phyloP scores from a whole-genome alignment of 768 basidiomycete species.

The Omphalotus guepiniiformis region DNA sequence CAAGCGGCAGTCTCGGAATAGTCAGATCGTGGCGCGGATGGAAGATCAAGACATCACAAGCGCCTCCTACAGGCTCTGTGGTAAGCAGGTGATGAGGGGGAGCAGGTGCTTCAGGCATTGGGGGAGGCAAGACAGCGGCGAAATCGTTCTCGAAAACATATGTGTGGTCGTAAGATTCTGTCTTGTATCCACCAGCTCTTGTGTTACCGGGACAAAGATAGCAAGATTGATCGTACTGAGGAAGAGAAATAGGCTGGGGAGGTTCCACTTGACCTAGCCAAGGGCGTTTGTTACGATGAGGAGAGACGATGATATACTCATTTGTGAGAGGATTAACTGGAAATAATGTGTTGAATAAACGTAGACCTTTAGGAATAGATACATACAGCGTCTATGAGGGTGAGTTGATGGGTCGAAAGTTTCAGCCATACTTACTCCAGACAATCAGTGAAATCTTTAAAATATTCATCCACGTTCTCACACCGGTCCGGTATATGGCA shows the following conservation, averaged over 20 bases:
- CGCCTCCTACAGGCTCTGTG: conserved; percentile 67
- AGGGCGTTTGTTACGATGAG: conserved; percentile 86
- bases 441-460: too few relatives aligned
- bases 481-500: too few relatives aligned
- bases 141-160: conserved; percentile 81
- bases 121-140: conserved; percentile 68
- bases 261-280: conserved; percentile 88
- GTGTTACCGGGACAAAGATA: conserved; percentile 87
- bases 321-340: conserved; percentile 78
- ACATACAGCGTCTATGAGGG: conserved; percentile 68
- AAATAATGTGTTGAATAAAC: conserved; percentile 4
- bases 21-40: conserved; percentile 85
- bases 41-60: conserved; percentile 87
- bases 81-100: conserved; percentile 58
- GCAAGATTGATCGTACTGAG: conserved; percentile 66
- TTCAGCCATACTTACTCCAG: conserved; percentile 22
- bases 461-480: too few relatives aligned
- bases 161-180: conserved; percentile 64
- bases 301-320: conserved; percentile 79
- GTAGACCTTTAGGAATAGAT: not conserved
- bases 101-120: conserved; percentile 48
- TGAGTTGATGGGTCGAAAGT: conserved; percentile 57
- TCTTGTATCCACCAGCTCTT: conserved; percentile 66
- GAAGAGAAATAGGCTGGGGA: conserved; percentile 47
- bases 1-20: conserved; percentile 55